Percentiles rank a stretch among this genome's conserved stretches.
phyloP scores from a whole-genome alignment of 192 early-diverging fungal species.

The Coemansia guatemalensis region DNA sequence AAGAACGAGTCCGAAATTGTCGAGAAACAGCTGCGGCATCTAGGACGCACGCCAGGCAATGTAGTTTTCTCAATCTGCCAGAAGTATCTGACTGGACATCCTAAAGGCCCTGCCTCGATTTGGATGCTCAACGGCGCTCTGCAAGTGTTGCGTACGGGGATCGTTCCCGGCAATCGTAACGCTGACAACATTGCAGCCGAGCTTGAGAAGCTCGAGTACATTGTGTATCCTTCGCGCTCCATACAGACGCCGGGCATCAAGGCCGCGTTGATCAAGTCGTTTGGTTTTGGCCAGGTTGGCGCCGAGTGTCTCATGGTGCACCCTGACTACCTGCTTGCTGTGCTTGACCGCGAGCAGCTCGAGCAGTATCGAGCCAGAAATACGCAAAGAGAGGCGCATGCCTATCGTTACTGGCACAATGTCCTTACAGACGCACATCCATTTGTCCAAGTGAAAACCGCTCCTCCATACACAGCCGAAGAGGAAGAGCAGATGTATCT shows the following conservation, averaged over 20 bases:
- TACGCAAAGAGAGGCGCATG: conserved; percentile 62
- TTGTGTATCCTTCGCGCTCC: conserved; percentile 81
- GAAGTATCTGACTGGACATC: conserved; percentile 90
- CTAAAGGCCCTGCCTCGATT: conserved; percentile 91
- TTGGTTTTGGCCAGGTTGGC: conserved; percentile 95
- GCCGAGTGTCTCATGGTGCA: conserved; percentile 85
- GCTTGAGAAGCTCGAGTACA: conserved; percentile 74
- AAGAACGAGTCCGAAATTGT: conserved; percentile 92
- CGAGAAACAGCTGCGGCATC: conserved; percentile 83
- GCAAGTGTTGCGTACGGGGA: conserved; percentile 78
- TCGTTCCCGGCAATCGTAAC: conserved; percentile 91
- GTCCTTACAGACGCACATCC: conserved; percentile 75
- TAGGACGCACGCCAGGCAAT: conserved; percentile 86
- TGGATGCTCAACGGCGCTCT: conserved; percentile 96
- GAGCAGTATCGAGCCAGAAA: conserved; percentile 66
- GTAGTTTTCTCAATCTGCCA: conserved; percentile 80
- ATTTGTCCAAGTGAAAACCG: conserved; percentile 83
- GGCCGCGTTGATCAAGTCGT: conserved; percentile 88
- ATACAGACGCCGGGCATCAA: conserved; percentile 90
- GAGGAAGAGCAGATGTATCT: conserved; percentile 79
- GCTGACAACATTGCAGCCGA: conserved; percentile 53
- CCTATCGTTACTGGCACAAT: conserved; percentile 92
- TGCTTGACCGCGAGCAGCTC: conserved; percentile 68
- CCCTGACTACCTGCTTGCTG: conserved; percentile 81
- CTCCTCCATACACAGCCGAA: conserved; percentile 80